Evolutionary conservation across 2,329 filamentous ascomycete species (phyloP).

Genomic region (Cladophialophora exuberans): DNA sequence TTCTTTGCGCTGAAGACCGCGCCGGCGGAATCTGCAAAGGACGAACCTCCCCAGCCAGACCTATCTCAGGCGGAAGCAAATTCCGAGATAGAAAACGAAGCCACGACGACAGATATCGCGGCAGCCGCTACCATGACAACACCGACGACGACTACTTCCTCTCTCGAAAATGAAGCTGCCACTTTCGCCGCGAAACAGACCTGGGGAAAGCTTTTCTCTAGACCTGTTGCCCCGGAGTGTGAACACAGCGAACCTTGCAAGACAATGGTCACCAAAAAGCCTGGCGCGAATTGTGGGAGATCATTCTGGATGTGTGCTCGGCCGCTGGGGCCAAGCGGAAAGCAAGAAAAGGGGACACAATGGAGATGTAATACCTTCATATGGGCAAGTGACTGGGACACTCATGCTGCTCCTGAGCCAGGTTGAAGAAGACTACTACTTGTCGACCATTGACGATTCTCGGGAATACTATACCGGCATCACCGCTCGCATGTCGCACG

Average conservation of each 20-base stretch:
- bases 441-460: no score
- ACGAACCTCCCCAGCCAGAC: not conserved
- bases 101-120: not conserved
- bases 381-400: constrained; percentile 67
- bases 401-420: constrained; percentile 23
- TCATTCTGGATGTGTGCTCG: constrained; percentile 71
- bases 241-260: constrained; percentile 90
- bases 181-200: constrained; percentile 71
- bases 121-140: not conserved
- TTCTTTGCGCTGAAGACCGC: constrained; percentile 72
- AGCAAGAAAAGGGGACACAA: constrained; percentile 80
- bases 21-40: constrained; percentile 2
- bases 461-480: no score
- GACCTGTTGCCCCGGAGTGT: constrained; percentile 74
- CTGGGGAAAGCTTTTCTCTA: constrained; percentile 83
- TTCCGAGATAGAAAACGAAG: not conserved
- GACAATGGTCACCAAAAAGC: constrained; percentile 81
- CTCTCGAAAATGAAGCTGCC: constrained; percentile 57
- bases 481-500: no score
- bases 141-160: constrained; percentile 17
- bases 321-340: constrained; percentile 82
- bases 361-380: constrained; percentile 90
- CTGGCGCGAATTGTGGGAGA: constrained; percentile 75
- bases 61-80: constrained; percentile 8
- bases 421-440: no score